Evolutionary conservation across 1,284 basidiomycete genomes (phyloP).

Genomic region (Pascua sp.): DNA sequence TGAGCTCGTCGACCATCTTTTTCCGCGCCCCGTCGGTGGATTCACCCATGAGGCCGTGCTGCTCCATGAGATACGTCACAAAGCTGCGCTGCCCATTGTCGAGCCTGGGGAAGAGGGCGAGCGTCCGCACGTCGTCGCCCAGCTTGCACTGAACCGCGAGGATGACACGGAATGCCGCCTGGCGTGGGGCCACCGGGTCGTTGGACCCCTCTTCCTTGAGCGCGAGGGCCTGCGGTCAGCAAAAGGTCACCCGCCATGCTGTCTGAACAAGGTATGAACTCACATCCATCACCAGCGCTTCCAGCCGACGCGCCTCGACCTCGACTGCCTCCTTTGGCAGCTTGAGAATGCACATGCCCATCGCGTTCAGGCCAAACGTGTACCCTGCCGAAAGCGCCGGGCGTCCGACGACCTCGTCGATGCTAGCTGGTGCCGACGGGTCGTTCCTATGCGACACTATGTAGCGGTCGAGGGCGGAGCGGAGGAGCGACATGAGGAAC

Average conservation of each 20-base stretch:
- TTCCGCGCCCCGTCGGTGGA: no score
- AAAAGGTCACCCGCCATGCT: neutral
- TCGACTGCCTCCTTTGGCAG: conserved; percentile 35
- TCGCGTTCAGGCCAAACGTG: conserved; percentile 35
- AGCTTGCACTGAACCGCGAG: conserved; percentile 41
- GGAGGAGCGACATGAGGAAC: conserved; percentile 31
- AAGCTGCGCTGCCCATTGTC: conserved; percentile 34
- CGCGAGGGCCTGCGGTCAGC: conserved; percentile 18
- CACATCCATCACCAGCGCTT: conserved; percentile 30
- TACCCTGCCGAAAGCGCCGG: conserved; percentile 25
- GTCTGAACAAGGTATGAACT: conserved; percentile 5
- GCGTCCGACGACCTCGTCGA: conserved; percentile 2
- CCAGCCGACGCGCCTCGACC: conserved; percentile 29
- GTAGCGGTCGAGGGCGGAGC: conserved; percentile 29
- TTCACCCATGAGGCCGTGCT: conserved; percentile 22
- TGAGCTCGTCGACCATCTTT: neutral
- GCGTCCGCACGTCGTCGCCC: conserved; percentile 25
- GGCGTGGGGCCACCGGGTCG: conserved; percentile 26
- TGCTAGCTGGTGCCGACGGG: neutral
- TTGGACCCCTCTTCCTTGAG: neutral
- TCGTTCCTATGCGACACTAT: conserved; percentile 13
- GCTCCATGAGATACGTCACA: conserved; percentile 40
- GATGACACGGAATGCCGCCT: conserved; percentile 38
- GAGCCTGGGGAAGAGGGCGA: conserved; percentile 34
- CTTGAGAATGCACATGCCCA: conserved; percentile 40